Base-by-base conservation (phyloP, 495 filamentous ascomycete species). In the Pyrenula massariospora region DNA sequence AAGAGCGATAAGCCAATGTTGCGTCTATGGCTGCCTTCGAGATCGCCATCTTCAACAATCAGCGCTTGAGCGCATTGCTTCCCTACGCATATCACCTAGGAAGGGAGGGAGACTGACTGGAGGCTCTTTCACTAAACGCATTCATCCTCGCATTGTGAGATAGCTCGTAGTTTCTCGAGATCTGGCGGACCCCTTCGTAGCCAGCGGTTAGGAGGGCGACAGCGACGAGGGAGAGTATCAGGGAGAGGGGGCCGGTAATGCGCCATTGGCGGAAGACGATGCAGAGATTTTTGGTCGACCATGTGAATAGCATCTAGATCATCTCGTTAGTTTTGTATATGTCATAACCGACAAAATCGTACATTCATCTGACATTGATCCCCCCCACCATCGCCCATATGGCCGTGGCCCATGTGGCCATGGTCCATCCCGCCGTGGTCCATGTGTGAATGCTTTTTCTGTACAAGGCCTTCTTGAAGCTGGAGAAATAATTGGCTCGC, bases 191-290 rank as follows among this genome's bases (percentile, higher is more conserved):
- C 24, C 84, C 84, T 70, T 98, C 93, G 74, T 97, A 98, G 20
- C 89, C 90, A 12, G 89, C 89, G 23, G 86, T 86, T 58, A 98
- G 75, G 56, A 84, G 77, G 54, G 91, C 84, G 60, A 98, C 83
- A 55, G 81, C 88, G 53, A 89, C 67, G 60, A 98, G 84, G 25
- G 91, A 95, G 63, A 88, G 65, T 65, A 96, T 62, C 24, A 98
- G 84, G 8, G 83, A 81, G 22, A 77, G 57, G n/a, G 82, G 82
- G 48, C 81, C 83, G 54, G 73, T 79, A 68, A 97, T 74, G 65
- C 85, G 93, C 93, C 93, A 98, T 72, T 83, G 80, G 60, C 77
- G 83, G 77, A 96, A 98, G 70, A 97, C 78, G 65, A 98, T 91
- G 78, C 93, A 98, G 58, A 98, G 87, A 70, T 96, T 82, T 50